These are phyloP conservation scores for Nicotiana obtusifolia DNA, from an alignment of 257 asterid genomes.

Conservation along the genomic window DNA sequence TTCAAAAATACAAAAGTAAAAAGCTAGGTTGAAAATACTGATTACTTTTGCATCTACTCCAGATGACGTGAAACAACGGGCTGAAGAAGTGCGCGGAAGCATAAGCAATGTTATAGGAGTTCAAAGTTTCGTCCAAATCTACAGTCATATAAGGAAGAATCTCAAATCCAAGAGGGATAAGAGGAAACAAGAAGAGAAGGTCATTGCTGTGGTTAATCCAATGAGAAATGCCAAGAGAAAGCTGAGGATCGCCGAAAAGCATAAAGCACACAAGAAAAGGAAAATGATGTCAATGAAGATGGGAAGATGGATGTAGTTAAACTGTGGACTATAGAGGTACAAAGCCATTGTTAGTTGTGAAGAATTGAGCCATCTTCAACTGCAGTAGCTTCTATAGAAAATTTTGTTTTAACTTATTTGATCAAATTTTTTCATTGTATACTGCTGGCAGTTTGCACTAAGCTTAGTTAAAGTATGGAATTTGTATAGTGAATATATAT, in stretches of 20 bases:
- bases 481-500: neutral
- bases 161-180: slow-evolving; percentile 75
- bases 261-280: slow-evolving; percentile 72
- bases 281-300: slow-evolving; percentile 67
- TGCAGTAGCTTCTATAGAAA: neutral
- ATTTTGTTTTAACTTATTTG: neutral
- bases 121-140: slow-evolving; percentile 49
- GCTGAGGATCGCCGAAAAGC: slow-evolving; percentile 66
- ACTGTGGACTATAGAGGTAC: neutral
- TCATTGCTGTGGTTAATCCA: slow-evolving; percentile 87
- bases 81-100: slow-evolving; percentile 53
- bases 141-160: slow-evolving; percentile 53
- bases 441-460: neutral
- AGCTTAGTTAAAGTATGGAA: neutral
- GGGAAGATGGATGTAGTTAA: slow-evolving; percentile 61
- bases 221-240: slow-evolving; percentile 85
- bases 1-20: too few species aligned
- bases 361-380: neutral
- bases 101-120: slow-evolving; percentile 52
- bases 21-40: too few species aligned
- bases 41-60: neutral
- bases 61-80: slow-evolving; percentile 76
- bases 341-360: neutral
- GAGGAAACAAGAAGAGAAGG: slow-evolving; percentile 77
- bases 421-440: neutral